These are phyloP conservation scores for Kuraishia molischiana DNA, from an alignment of 805 yeast species.

Conservation along the genomic window DNA sequence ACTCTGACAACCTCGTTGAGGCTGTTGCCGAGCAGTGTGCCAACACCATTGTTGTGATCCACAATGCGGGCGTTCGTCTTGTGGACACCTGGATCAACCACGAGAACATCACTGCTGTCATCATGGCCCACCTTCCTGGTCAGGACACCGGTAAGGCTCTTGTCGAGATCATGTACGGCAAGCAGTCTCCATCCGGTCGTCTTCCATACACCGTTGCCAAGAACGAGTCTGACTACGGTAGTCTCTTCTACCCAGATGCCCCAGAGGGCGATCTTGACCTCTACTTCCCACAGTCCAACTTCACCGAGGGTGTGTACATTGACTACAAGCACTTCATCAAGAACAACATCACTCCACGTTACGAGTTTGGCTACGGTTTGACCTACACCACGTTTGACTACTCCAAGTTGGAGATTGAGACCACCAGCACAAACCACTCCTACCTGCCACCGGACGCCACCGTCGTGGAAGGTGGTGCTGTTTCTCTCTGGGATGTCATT, in stretches of 20 bases:
- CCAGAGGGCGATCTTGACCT: conserved; percentile 20
- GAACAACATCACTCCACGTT: conserved; percentile 44
- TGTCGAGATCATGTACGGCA: conserved; percentile 51
- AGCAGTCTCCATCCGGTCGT: conserved; percentile 49
- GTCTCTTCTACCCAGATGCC: conserved; percentile 3
- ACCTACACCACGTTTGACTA: conserved; percentile 29
- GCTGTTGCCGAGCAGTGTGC: conserved; percentile 37
- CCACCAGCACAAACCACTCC: too few species aligned
- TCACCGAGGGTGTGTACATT: conserved; percentile 36
- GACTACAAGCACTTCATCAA: conserved; percentile 53
- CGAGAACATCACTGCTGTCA: conserved; percentile 47
- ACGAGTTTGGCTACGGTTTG: conserved; percentile 37
- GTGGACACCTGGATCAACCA: conserved; percentile 46
- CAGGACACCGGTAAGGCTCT: conserved; percentile 45
- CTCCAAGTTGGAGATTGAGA: too few species aligned
- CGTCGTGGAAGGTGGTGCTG: conserved; percentile 25
- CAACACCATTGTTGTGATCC: conserved; percentile 48
- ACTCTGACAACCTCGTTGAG: conserved; percentile 40
- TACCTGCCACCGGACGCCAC: conserved; percentile 29
- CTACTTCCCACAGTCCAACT: conserved; percentile 29
- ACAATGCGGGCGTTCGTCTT: conserved; percentile 50
- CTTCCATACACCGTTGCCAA: conserved; percentile 57
- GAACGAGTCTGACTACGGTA: conserved; percentile 27
- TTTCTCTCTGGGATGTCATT: conserved; percentile 30
- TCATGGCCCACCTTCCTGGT: conserved; percentile 26